Percentiles rank a stretch among this genome's conserved stretches.
These are phyloP conservation scores for Hypoxylon fuscum DNA, from an alignment of 495 filamentous ascomycete genomes.

Conservation along the genomic window DNA sequence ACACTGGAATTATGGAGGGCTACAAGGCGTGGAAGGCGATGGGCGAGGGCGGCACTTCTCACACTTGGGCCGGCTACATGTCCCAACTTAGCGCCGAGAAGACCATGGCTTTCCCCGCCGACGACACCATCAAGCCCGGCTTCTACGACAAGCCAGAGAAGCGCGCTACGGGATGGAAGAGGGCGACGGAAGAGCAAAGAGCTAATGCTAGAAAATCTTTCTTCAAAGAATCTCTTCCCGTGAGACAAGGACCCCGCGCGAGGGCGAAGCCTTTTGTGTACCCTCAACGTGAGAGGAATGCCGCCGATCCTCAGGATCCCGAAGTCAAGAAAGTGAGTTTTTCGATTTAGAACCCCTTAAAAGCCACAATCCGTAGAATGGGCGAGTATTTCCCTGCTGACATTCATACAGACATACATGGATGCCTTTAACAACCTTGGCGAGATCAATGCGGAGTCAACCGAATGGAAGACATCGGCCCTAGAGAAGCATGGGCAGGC, in stretches of 20 bases:
- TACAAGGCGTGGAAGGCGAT: conserved; percentile 31
- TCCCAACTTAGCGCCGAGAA: conserved; percentile 19
- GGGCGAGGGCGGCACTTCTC: conserved; percentile 23
- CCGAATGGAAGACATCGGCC: conserved; percentile 63
- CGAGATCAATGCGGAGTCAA: conserved; percentile 56
- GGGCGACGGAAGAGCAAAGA: conserved; percentile 30
- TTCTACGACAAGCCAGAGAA: conserved; percentile 31
- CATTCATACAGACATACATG: conserved; percentile 28
- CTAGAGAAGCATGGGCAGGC: conserved; percentile 81
- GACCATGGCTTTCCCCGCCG: conserved; percentile 16
- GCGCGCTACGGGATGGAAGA: conserved; percentile 24
- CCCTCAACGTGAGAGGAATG: conserved; percentile 34
- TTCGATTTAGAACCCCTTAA: background rate
- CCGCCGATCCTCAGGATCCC: conserved; percentile 21
- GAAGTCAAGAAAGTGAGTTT: conserved; percentile 22
- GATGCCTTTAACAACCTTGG: conserved; percentile 60
- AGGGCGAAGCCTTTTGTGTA: conserved; percentile 27
- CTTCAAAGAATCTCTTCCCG: conserved; percentile 22
- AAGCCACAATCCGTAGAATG: too few relatives aligned
- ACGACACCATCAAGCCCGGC: conserved; percentile 30
- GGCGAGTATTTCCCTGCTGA: background rate
- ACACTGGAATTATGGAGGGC: conserved; percentile 13
- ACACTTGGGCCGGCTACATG: conserved; percentile 19
- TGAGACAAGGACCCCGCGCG: conserved; percentile 25
- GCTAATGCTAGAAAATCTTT: conserved; percentile 25